phyloP scores from a whole-genome alignment of 2,329 filamentous ascomycete genomes.

The Boeremia lycopersici region DNA sequence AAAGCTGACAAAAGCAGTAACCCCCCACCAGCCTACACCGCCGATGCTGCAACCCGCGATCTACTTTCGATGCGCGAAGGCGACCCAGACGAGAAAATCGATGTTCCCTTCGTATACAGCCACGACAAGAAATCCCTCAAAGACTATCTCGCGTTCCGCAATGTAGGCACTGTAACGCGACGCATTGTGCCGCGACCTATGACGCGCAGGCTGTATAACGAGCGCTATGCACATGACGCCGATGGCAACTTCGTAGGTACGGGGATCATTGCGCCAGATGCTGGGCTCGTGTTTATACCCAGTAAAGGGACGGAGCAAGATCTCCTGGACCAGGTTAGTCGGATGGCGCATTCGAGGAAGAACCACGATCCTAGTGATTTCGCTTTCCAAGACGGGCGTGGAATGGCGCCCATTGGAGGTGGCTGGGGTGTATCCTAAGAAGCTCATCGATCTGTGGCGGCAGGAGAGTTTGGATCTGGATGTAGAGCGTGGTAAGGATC shows the following conservation, averaged over 20 bases:
- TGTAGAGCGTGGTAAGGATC: no score
- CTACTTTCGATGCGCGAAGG: constrained; percentile 7
- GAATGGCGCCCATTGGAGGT: neutral
- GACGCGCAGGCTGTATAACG: constrained; percentile 33
- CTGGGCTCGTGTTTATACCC: constrained; percentile 35
- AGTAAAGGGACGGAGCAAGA: constrained; percentile 34
- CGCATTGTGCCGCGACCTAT: constrained; percentile 35
- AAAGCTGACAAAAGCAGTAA: neutral
- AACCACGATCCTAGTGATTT: constrained; percentile 17
- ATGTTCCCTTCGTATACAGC: constrained; percentile 20
- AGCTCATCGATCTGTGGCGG: no score
- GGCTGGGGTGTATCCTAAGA: neutral
- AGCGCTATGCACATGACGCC: constrained; percentile 37
- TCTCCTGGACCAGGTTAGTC: constrained; percentile 31
- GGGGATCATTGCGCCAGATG: constrained; percentile 26
- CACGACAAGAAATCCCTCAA: constrained; percentile 23
- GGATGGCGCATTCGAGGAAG: constrained; percentile 34
- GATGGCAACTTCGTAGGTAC: constrained; percentile 39
- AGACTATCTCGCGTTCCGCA: constrained; percentile 16
- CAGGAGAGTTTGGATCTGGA: no score
- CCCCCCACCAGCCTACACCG: constrained; percentile 9
- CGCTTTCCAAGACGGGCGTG: constrained; percentile 1
- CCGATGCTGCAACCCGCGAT: constrained; percentile 4
- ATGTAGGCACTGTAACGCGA: constrained; percentile 22
- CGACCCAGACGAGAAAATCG: constrained; percentile 9